These are phyloP conservation scores for Coix lacrymajobi DNA, from an alignment of 176 grass and related monocot species.

Conservation along the genomic window DNA sequence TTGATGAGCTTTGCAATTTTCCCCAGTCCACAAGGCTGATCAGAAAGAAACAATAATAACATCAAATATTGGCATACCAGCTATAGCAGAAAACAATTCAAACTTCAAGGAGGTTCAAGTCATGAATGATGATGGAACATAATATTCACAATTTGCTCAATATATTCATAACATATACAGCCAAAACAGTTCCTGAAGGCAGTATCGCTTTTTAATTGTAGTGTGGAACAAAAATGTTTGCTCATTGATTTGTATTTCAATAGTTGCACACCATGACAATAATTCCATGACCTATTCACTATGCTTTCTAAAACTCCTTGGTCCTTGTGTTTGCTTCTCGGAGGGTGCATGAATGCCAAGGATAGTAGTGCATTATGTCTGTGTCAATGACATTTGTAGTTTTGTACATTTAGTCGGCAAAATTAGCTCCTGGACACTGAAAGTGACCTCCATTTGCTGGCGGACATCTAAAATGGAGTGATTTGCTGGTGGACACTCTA, in stretches of 20 bases:
- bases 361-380: background rate
- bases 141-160: constrained; percentile 20
- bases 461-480: too few relatives aligned
- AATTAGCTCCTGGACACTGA: too few relatives aligned
- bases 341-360: background rate
- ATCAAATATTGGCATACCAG: background rate
- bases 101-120: background rate
- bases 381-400: background rate
- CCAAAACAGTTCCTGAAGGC: background rate
- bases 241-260: background rate
- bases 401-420: background rate
- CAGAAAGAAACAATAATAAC: constrained; percentile 18
- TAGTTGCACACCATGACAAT: background rate
- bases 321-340: background rate
- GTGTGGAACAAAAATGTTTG: background rate
- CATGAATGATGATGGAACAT: background rate
- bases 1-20: constrained; percentile 95
- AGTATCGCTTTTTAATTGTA: background rate
- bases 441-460: too few relatives aligned
- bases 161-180: background rate
- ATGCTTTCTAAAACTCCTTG: background rate
- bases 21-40: constrained; percentile 79
- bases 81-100: background rate
- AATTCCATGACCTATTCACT: background rate
- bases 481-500: too few relatives aligned